phyloP scores from a whole-genome alignment of 2,329 filamentous ascomycete genomes.

The Alternaria brassicae region DNA sequence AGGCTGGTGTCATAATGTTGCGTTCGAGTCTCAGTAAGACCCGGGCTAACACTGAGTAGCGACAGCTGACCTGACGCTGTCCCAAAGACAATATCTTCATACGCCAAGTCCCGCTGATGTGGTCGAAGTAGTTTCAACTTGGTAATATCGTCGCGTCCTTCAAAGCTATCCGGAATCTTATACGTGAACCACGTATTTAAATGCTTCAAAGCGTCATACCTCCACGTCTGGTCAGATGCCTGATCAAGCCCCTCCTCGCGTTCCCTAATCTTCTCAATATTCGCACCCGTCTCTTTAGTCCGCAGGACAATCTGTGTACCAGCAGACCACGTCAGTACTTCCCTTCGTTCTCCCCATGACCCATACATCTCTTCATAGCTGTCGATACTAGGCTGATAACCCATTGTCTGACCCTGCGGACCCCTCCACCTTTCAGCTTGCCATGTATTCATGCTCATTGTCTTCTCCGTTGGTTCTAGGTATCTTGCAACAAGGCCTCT shows the following conservation, averaged over 20 bases:
- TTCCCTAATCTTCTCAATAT: slow-evolving; percentile 30
- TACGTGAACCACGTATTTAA: slow-evolving; percentile 60
- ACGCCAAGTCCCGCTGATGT: slow-evolving; percentile 46
- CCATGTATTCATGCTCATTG: slow-evolving; percentile 48
- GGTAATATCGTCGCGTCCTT: slow-evolving; percentile 66
- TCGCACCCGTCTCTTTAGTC: slow-evolving; percentile 54
- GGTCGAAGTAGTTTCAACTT: slow-evolving; percentile 61
- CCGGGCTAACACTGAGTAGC: slow-evolving; percentile 30
- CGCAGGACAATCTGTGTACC: slow-evolving; percentile 64
- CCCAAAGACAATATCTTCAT: slow-evolving; percentile 61
- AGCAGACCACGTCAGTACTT: slow-evolving; percentile 67
- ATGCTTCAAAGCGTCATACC: slow-evolving; percentile 45
- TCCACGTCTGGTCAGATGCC: slow-evolving; percentile 27
- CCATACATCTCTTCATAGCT: slow-evolving; percentile 61
- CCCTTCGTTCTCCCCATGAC: slow-evolving; percentile 55
- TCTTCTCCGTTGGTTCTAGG: slow-evolving; percentile 53
- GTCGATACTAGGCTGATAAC: slow-evolving; percentile 66
- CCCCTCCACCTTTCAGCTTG: slow-evolving; percentile 49
- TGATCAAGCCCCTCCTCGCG: slow-evolving; percentile 12
- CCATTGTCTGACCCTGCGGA: slow-evolving; percentile 61
- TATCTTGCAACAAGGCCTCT: slow-evolving; percentile 63
- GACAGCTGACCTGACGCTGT: slow-evolving; percentile 63
- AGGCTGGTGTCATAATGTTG: slow-evolving; percentile 54
- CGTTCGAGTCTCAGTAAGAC: slow-evolving; percentile 15
- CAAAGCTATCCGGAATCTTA: slow-evolving; percentile 57